Conservation (phyloP, 1,284 basidiomycete species). For the Thecaphora thlaspeos region DNA sequence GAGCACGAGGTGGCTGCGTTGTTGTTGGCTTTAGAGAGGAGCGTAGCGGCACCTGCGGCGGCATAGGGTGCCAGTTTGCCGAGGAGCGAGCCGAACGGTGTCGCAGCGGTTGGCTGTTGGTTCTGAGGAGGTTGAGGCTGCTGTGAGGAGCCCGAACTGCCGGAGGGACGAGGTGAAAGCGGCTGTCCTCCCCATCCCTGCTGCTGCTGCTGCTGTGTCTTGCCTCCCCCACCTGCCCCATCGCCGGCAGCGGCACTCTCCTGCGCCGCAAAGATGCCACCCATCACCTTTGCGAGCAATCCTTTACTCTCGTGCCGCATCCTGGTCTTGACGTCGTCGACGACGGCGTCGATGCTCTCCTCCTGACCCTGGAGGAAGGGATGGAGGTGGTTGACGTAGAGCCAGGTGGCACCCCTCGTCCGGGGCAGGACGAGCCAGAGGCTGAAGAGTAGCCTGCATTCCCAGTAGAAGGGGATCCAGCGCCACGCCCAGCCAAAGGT, state of each 20-base stretch:
- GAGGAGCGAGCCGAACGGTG: conserved; percentile 13
- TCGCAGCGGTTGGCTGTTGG: too few relatives aligned
- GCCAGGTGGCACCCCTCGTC: conserved; percentile 69
- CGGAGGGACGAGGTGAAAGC: conserved; percentile 4
- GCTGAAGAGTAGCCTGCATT: conserved; percentile 44
- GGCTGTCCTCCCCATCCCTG: conserved; percentile 6
- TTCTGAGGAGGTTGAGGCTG: too few relatives aligned
- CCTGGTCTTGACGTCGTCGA: conserved; percentile 60
- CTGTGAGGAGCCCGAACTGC: neutral
- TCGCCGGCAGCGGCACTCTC: too few relatives aligned
- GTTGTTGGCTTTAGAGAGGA: conserved; percentile 9
- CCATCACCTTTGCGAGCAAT: conserved; percentile 11
- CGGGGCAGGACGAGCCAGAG: conserved; percentile 53
- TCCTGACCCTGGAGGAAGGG: conserved; percentile 78
- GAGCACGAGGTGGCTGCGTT: neutral
- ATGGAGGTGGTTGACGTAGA: conserved; percentile 73
- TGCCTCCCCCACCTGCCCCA: too few relatives aligned
- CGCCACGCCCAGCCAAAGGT: conserved; percentile 46
- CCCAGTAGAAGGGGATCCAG: conserved; percentile 50
- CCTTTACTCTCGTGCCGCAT: conserved; percentile 5
- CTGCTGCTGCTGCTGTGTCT: neutral
- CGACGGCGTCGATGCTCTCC: conserved; percentile 72
- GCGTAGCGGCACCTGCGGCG: conserved; percentile 13
- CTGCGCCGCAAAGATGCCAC: conserved; percentile 5
- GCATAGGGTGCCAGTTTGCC: conserved; percentile 30